Evolutionary conservation across 306 rosid species (phyloP).

Genomic region (Cyamopsis tetragonoloba): DNA sequence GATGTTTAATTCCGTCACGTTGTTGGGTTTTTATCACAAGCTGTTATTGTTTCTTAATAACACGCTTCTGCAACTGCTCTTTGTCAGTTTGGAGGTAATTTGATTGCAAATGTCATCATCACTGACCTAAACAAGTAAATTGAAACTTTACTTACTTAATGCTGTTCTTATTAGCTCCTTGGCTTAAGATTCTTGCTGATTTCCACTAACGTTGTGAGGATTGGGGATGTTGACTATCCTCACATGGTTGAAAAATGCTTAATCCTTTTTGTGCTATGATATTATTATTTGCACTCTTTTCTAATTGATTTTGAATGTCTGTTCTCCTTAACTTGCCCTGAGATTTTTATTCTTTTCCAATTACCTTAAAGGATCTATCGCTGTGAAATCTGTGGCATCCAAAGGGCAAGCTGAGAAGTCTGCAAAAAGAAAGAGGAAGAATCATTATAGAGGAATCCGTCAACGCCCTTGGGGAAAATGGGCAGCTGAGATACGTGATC

Average conservation of each 20-base stretch:
- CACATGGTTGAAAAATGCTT: not conserved
- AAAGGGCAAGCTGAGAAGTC: slow-evolving; percentile 52
- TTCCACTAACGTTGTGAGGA: not conserved
- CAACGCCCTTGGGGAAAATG: slow-evolving; percentile 98
- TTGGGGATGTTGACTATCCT: not conserved
- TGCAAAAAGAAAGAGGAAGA: slow-evolving; percentile 73
- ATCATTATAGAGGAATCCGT: slow-evolving; percentile 78
- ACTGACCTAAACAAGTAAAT: not conserved
- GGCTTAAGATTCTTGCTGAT: not conserved
- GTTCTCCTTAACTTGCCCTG: not conserved
- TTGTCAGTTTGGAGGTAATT: not conserved
- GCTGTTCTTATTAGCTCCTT: not conserved
- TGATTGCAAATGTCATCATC: not conserved
- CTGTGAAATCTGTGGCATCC: slow-evolving; percentile 41
- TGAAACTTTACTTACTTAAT: not conserved
- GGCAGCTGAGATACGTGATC: slow-evolving; percentile 95
- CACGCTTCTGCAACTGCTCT: not conserved
- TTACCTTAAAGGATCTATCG: slow-evolving; percentile 37
- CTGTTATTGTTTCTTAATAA: not conserved
- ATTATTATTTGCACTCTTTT: not conserved
- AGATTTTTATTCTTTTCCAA: not conserved
- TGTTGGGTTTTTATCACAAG: not conserved
- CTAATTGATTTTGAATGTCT: not conserved
- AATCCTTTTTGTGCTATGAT: not conserved
- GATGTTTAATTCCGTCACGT: not conserved